Base-by-base conservation (phyloP, 2,329 filamentous ascomycete genomes). In the Alternaria ethzedia region DNA sequence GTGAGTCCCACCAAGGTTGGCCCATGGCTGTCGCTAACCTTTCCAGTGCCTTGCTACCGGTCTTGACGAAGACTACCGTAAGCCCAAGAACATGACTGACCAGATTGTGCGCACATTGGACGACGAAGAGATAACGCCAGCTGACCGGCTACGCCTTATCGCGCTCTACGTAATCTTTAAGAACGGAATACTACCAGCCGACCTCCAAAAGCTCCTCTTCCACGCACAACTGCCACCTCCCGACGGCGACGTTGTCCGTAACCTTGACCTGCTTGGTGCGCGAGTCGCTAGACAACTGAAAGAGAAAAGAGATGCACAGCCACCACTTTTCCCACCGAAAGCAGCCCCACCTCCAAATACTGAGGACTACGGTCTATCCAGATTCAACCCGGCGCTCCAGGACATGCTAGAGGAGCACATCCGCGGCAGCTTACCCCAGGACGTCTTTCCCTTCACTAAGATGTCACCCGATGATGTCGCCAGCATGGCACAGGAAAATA, bases 31-130 rank as follows among this genome's bases (percentile, higher is more conserved):
- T 43, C 45, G 30, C 61, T 68, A 41, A 70, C 59, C 9, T 12
- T 8, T 11, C 6, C 36, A 88, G 85, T 93, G 89, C 26, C 85
- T 99, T 68, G 92, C 94, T 10, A 98, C 96, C 1, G 96, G 96
- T 0, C 83, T 97, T 6, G 96, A 98, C 72, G 95, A 98, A 80
- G 94, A 97, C 75, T 91, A 91, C 75, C 90, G 91, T 74, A 97
- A 96, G 78, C 92, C 95, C 10, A 97, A 96, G 81, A 93, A 96
- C 73, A 82, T 97, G 52, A 89, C 94, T 26, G 93, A 96, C 69
- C 90, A 96, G 68, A 85, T 98, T 15, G 91, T 96, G 28, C 89
- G 92, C 20, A 85, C 97, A n/a, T 82, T 99, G 11, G 96, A 98
- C 76, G 93, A 97, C 72, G 90, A 93, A 13, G 87, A 87, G 25